Evolutionary conservation across 225 moss, liverwort and hornwort genomes (phyloP).

Genomic region (Straminergon stramineum): DNA sequence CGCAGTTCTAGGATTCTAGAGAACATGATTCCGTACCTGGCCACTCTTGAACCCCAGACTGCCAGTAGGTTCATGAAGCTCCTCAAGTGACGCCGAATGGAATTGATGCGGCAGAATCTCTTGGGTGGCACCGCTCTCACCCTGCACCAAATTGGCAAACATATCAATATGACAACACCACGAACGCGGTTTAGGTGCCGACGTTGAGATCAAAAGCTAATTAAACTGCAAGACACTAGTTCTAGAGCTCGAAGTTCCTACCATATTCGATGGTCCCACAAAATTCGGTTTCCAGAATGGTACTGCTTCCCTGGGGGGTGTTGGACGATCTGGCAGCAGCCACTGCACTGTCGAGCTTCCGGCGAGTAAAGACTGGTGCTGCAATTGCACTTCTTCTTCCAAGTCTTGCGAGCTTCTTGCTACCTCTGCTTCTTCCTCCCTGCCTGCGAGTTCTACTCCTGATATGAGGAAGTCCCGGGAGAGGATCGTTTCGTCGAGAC

Average conservation of each 20-base stretch:
- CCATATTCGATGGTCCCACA: neutral
- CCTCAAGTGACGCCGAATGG: neutral
- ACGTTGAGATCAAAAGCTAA: too few relatives aligned
- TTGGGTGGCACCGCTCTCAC: neutral
- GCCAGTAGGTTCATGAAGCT: neutral
- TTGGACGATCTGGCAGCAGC: neutral
- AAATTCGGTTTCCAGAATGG: neutral
- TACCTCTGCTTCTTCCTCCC: neutral
- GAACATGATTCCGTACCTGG: neutral
- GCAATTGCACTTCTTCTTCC: neutral
- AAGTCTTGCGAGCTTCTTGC: neutral
- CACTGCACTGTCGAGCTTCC: neutral
- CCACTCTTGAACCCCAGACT: neutral
- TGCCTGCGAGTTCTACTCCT: neutral
- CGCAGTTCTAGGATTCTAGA: neutral
- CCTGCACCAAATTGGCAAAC: neutral
- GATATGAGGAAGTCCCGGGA: neutral
- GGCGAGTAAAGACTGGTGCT: neutral
- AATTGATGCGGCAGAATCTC: neutral
- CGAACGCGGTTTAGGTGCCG: neutral
- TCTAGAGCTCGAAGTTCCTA: neutral
- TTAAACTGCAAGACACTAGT: neutral
- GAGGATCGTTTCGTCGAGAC: neutral
- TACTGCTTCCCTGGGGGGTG: neutral
- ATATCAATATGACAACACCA: neutral